A percentile compares a stretch with the other conserved stretches of the same genome.
phyloP scores from a whole-genome alignment of 306 rosid species.

The Quercus bicolor region DNA sequence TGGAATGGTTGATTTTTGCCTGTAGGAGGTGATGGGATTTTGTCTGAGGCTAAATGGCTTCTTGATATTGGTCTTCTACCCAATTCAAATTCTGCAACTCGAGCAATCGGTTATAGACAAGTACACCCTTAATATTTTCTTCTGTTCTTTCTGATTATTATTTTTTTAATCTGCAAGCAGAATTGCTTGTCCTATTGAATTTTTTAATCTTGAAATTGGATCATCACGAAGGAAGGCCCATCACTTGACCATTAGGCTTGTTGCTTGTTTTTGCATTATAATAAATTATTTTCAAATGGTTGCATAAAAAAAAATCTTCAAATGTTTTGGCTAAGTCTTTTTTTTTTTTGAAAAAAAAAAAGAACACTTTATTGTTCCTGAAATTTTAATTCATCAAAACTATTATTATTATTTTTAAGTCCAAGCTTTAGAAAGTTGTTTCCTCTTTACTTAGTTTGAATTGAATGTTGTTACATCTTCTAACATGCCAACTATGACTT shows the following conservation, averaged over 20 bases:
- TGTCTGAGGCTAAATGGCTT: constrained; percentile 84
- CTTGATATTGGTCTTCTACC: constrained; percentile 87
- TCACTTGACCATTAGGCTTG: not conserved
- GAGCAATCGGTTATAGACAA: constrained; percentile 91
- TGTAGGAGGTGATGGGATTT: constrained; percentile 67
- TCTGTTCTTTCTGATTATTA: not conserved
- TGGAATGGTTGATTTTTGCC: constrained; percentile 15
- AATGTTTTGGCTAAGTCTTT: not conserved
- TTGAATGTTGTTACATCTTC: not conserved
- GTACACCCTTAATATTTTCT: constrained; percentile 35
- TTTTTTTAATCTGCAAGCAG: constrained; percentile 15
- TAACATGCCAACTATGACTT: not conserved
- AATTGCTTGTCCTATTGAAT: not conserved
- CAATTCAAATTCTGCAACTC: constrained; percentile 78
- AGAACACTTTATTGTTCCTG: not conserved
- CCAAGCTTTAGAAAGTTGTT: not conserved
- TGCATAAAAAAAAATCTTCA: not conserved
- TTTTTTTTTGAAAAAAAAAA: not conserved
- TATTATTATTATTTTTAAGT: not conserved
- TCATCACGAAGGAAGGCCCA: not conserved
- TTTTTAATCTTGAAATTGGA: not conserved
- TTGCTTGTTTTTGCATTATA: not conserved
- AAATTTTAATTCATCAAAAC: not conserved
- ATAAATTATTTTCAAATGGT: not conserved
- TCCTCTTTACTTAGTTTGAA: not conserved